Conservation (phyloP, 2,329 filamentous ascomycete species). For the Neonectria coccinea region DNA sequence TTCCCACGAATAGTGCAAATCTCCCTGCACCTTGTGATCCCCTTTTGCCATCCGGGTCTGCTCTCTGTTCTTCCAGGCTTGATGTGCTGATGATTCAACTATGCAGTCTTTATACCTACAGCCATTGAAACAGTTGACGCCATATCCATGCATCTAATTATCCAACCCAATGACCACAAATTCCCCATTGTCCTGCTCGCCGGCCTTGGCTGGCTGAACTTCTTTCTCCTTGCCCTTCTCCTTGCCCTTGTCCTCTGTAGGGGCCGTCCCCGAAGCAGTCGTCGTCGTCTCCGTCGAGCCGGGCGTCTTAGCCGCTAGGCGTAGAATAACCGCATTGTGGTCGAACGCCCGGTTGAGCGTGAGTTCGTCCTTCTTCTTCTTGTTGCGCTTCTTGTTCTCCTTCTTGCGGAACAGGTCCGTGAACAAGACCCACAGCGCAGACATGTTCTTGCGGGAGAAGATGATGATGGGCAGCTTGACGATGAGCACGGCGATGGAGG, state of each 20-base stretch:
- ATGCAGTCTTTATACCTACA: background rate
- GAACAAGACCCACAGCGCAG: slow-evolving; percentile 15
- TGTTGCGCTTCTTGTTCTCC: slow-evolving; percentile 16
- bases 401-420: slow-evolving; percentile 33
- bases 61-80: background rate
- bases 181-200: background rate
- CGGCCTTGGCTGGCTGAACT: background rate
- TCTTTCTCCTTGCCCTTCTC: background rate
- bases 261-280: background rate
- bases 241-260: background rate
- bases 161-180: background rate
- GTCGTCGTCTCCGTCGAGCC: background rate
- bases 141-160: background rate
- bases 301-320: slow-evolving; percentile 13
- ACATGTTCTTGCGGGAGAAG: slow-evolving; percentile 18
- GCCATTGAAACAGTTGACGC: background rate
- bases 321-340: slow-evolving; percentile 9
- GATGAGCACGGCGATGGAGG: background rate
- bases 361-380: background rate
- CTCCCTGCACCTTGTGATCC: background rate
- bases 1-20: background rate
- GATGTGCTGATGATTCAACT: background rate
- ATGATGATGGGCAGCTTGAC: slow-evolving; percentile 16
- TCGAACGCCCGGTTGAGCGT: slow-evolving; percentile 10
- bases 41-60: background rate